A percentile compares a stretch with the other conserved stretches of the same genome.
Conservation (phyloP, 257 asterid species). For the Anisodus tanguticus region DNA sequence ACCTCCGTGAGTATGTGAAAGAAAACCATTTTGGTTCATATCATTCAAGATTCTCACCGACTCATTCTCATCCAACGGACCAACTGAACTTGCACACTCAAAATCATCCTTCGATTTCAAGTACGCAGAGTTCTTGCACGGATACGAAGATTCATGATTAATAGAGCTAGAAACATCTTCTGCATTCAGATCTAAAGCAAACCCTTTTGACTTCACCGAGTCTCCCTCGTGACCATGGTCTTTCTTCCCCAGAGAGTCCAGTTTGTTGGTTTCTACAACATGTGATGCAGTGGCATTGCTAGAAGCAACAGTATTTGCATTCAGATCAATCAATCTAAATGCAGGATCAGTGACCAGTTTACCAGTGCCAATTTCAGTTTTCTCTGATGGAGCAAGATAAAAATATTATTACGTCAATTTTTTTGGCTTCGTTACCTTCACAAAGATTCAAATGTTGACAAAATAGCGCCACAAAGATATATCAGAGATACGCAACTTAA, state of each 20-base stretch:
- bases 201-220: slow-evolving; percentile 45
- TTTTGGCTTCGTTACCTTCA: background rate
- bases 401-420: background rate
- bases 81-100: slow-evolving; percentile 79
- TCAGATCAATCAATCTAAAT: slow-evolving; percentile 58
- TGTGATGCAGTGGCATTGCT: slow-evolving; percentile 31
- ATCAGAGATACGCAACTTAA: background rate
- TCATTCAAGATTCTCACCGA: slow-evolving; percentile 79
- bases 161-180: slow-evolving; percentile 61
- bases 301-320: slow-evolving; percentile 46
- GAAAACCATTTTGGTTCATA: slow-evolving; percentile 79
- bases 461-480: background rate
- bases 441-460: slow-evolving; percentile 12
- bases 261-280: slow-evolving; percentile 39
- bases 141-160: slow-evolving; percentile 50
- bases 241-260: slow-evolving; percentile 36
- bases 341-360: slow-evolving; percentile 35
- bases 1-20: slow-evolving; percentile 55
- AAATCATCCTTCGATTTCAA: slow-evolving; percentile 56
- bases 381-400: slow-evolving; percentile 56
- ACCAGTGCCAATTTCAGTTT: slow-evolving; percentile 34
- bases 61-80: slow-evolving; percentile 63
- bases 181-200: slow-evolving; percentile 67
- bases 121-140: slow-evolving; percentile 42
- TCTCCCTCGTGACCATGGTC: slow-evolving; percentile 31